Evolutionary conservation across 2,329 filamentous ascomycete species (phyloP), one percentile per base, ranked within the genome.

Genomic region (Orbilia brochopaga): DNA sequence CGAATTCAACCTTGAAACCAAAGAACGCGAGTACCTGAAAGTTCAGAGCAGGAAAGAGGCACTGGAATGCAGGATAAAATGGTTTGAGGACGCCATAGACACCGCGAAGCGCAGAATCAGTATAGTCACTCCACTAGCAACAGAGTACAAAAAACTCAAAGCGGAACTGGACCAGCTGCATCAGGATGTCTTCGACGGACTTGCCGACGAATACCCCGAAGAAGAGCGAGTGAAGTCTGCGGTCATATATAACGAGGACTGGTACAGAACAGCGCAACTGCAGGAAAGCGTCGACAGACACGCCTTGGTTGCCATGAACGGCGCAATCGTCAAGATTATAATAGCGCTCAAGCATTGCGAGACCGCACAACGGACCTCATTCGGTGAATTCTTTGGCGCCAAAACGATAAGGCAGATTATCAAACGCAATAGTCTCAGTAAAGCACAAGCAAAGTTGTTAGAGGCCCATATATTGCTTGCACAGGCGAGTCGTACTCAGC

Each of bases 1-100:
- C 73, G 78, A 79, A 15, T 80, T 80, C n/a, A 81, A 80, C 55
- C 82, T 83, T 13, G 80, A 81, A 54, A 84, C 83, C 72, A 84
- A 86, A 76, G 84, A 86, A 76, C 78, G 79, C 48, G 84, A 86
- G 73, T 86, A 85, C 76, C 80, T 84, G 24, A 81, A 84, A 51
- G 84, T 81, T 0, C 79, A 85, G 52, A 82, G 85, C 67, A 77
- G 81, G 30, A 80, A 83, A 65, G 80, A 83, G 23, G 79, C 81
- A 23, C 81, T 82, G 46, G 80, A 81, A 51, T 80, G 82, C 42
- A 75, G 80, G 54, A 79, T 82, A 40, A 78, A 80, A 1, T 78
- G 79, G 57, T 75, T 86, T 1, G 77, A 78, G 3, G 56, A 56
- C 0, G 80, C 82, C 64, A 78, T 83, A 0, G 73, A 76, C 0